Conservation (phyloP, 495 filamentous ascomycete genomes). For the Penicillium desertorum region DNA sequence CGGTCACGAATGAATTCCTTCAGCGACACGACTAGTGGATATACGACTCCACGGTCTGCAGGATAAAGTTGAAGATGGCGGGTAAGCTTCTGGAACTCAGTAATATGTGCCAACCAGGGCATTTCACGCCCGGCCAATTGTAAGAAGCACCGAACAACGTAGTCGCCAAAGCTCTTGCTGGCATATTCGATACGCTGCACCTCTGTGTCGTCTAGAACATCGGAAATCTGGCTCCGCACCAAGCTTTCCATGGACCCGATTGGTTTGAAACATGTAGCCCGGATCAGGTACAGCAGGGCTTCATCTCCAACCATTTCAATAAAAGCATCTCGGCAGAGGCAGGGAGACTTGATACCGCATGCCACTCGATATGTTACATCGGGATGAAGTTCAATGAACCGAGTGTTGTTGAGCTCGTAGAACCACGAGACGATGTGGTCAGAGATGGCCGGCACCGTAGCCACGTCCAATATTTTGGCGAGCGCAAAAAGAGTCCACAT, state of each 20-base stretch:
- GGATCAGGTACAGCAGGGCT: slow-evolving; percentile 37
- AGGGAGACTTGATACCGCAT: slow-evolving; percentile 37
- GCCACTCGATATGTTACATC: slow-evolving; percentile 48
- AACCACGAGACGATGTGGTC: slow-evolving; percentile 49
- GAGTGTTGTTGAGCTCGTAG: slow-evolving; percentile 40
- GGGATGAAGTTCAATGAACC: slow-evolving; percentile 50
- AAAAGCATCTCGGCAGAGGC: slow-evolving; percentile 48
- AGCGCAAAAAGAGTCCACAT: slow-evolving; percentile 62
- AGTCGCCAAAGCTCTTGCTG: slow-evolving; percentile 43
- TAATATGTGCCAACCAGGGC: slow-evolving; percentile 41
- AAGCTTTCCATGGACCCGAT: slow-evolving; percentile 20
- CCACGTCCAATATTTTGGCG: slow-evolving; percentile 57
- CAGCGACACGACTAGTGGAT: slow-evolving; percentile 19
- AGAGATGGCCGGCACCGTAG: slow-evolving; percentile 31
- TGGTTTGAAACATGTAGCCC: slow-evolving; percentile 3
- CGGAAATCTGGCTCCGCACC: slow-evolving; percentile 28
- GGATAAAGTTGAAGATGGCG: slow-evolving; percentile 18
- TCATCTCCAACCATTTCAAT: slow-evolving; percentile 49
- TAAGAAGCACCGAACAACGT: slow-evolving; percentile 35
- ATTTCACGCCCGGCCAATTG: slow-evolving; percentile 38
- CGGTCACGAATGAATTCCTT: slow-evolving; percentile 34
- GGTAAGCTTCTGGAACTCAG: slow-evolving; percentile 26
- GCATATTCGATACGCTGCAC: slow-evolving; percentile 53
- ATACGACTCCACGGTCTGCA: slow-evolving; percentile 9
- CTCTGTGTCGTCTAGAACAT: slow-evolving; percentile 43